Conservation (phyloP, 1,139 yeast species). For the Sugiyamaella castrensis region DNA sequence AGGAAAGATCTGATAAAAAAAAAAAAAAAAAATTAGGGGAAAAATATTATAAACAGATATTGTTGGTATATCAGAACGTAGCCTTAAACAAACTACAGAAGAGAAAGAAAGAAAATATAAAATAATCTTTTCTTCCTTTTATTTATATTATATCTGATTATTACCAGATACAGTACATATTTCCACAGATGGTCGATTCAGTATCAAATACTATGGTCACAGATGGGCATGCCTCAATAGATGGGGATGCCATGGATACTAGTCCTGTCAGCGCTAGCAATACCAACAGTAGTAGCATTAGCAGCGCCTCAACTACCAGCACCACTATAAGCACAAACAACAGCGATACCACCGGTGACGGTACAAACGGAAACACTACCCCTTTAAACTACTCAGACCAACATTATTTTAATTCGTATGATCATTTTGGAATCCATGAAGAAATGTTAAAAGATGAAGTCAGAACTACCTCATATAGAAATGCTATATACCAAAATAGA, state of each 20-base stretch:
- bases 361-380: constrained; percentile 1
- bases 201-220: too few species aligned
- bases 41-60: neutral
- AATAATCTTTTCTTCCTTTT: neutral
- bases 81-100: neutral
- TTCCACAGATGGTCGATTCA: too few species aligned
- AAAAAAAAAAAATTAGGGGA: neutral
- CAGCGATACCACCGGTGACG: neutral
- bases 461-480: constrained; percentile 87
- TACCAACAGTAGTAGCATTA: neutral
- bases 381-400: constrained; percentile 50
- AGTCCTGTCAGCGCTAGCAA: constrained; percentile 1
- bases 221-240: neutral
- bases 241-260: neutral
- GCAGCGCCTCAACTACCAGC: neutral
- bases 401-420: constrained; percentile 92
- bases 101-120: neutral
- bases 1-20: neutral
- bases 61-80: neutral
- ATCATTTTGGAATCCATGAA: constrained; percentile 97
- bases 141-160: neutral
- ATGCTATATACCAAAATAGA: constrained; percentile 89
- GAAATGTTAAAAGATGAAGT: constrained; percentile 97
- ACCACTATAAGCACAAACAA: constrained; percentile 1
- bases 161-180: neutral